phyloP scores from a whole-genome alignment of 2,329 filamentous ascomycete genomes.

The Dendrostoma leiphaemia region DNA sequence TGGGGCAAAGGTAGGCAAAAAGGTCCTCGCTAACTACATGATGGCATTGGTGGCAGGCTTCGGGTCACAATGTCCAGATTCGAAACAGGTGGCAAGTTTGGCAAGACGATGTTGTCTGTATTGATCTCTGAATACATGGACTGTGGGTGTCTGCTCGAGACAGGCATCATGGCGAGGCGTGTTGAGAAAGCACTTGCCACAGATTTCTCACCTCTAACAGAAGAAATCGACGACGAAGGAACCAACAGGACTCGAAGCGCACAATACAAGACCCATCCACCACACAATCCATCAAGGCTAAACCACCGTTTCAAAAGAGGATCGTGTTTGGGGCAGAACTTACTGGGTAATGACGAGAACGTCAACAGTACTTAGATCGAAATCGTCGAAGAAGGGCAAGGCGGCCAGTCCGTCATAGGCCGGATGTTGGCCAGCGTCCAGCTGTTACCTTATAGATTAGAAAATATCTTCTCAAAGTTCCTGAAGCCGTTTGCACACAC shows the following conservation, averaged over 20 bases:
- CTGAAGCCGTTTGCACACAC: conserved; percentile 46
- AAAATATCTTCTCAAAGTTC: conserved; percentile 5
- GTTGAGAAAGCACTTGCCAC: background rate
- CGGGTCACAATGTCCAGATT: conserved; percentile 15
- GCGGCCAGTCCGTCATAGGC: conserved; percentile 92
- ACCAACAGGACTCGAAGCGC: conserved; percentile 4
- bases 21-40: conserved; percentile 12
- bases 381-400: conserved; percentile 97
- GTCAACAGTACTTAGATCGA: conserved; percentile 95
- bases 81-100: conserved; percentile 18
- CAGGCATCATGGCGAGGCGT: background rate
- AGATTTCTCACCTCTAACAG: no score
- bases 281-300: conserved; percentile 9
- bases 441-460: conserved; percentile 49
- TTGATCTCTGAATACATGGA: conserved; percentile 27
- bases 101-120: conserved; percentile 23
- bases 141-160: background rate
- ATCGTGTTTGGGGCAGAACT: conserved; percentile 46
- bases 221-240: no score
- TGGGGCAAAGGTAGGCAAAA: background rate
- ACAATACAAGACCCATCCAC: conserved; percentile 16
- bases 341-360: conserved; percentile 99
- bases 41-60: conserved; percentile 8
- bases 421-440: conserved; percentile 95
- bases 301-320: conserved; percentile 16